Conservation (phyloP, 371 early-diverging fungal species). For the Mucor piriformis region DNA sequence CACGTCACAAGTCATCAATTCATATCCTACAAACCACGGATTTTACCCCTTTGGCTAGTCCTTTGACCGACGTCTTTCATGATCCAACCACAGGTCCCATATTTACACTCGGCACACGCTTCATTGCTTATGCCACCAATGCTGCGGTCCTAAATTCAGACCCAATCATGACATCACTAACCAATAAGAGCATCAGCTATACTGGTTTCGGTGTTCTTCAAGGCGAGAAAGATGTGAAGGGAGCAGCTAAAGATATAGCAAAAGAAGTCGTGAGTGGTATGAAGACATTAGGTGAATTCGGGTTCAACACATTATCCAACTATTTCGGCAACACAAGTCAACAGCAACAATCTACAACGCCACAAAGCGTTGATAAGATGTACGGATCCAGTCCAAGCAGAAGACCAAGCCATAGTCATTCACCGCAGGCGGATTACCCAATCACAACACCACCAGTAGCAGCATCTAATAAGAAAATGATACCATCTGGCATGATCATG, state of each 20-base stretch:
- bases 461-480: constrained; percentile 22
- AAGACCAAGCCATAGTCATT: constrained; percentile 7
- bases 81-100: constrained; percentile 45
- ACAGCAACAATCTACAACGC: no score
- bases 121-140: constrained; percentile 68
- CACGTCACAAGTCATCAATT: constrained; percentile 40
- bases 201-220: constrained; percentile 35
- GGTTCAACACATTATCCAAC: constrained; percentile 51
- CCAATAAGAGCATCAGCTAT: constrained; percentile 33
- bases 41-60: constrained; percentile 33
- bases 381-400: neutral
- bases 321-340: constrained; percentile 40
- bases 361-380: neutral
- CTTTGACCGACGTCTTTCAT: constrained; percentile 54
- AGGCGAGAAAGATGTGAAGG: constrained; percentile 55
- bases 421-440: neutral
- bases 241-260: constrained; percentile 67
- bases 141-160: constrained; percentile 43
- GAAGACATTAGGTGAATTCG: constrained; percentile 60
- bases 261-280: constrained; percentile 77
- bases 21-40: constrained; percentile 40
- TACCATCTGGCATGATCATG: constrained; percentile 57
- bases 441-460: neutral
- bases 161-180: constrained; percentile 34
- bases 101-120: constrained; percentile 63